These are phyloP conservation scores for Tulasnella sp. DNA, from an alignment of 768 basidiomycete species.

Conservation along the genomic window DNA sequence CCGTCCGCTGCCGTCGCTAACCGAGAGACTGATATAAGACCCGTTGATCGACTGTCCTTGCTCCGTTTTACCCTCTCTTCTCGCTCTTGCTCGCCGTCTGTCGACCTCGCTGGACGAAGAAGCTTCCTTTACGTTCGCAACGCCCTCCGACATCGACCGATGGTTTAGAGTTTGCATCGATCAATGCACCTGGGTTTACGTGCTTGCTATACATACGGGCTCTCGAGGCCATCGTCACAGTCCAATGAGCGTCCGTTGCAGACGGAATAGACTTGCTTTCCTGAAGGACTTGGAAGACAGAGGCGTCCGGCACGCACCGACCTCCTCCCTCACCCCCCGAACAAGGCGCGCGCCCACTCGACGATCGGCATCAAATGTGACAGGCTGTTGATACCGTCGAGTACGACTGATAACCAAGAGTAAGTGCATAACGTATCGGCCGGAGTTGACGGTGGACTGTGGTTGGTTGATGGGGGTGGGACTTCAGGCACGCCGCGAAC, in stretches of 20 bases:
- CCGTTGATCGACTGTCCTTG: not conserved
- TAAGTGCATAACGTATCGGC: not conserved
- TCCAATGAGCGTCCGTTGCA: not conserved
- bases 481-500: not conserved
- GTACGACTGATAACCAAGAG: not conserved
- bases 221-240: not conserved
- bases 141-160: not conserved
- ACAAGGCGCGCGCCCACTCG: not conserved
- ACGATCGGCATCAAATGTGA: not conserved
- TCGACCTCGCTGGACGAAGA: not conserved
- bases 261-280: not conserved
- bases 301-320: not conserved
- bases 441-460: not conserved
- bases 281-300: not conserved
- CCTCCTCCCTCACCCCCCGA: not conserved
- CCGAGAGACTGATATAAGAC: not conserved
- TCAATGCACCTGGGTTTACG: not conserved
- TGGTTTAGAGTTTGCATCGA: not conserved
- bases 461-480: not conserved
- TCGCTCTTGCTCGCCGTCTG: not conserved
- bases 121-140: not conserved
- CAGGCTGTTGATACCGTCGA: not conserved
- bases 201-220: not conserved
- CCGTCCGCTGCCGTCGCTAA: not conserved
- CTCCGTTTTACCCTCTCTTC: not conserved